Evolutionary conservation across 2,329 filamentous ascomycete species (phyloP).

Genomic region (Plectosphaerella plurivora): DNA sequence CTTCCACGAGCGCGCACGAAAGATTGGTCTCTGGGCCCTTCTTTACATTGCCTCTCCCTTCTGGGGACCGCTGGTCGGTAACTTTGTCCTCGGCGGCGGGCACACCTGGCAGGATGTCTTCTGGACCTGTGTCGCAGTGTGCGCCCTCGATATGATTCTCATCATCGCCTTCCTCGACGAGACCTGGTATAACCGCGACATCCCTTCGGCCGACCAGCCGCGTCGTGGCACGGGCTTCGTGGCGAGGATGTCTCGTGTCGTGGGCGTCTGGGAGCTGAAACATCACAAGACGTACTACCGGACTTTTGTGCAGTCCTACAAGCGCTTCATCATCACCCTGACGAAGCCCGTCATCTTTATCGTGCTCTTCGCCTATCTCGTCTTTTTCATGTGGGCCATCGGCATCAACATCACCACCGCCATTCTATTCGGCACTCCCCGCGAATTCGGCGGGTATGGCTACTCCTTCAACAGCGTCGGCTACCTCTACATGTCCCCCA

Average conservation of each 20-base stretch:
- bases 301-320: conserved; percentile 25
- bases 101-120: conserved; percentile 41
- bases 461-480: conserved; percentile 46
- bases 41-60: conserved; percentile 38
- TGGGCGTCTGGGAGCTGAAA: not conserved
- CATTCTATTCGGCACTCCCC: conserved; percentile 42
- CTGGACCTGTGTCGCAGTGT: conserved; percentile 40
- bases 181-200: conserved; percentile 43
- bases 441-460: conserved; percentile 26
- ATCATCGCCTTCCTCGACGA: conserved; percentile 39
- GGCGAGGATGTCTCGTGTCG: conserved; percentile 10
- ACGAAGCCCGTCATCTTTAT: conserved; percentile 31
- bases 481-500: conserved; percentile 54
- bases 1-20: conserved; percentile 50
- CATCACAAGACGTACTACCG: not conserved
- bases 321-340: conserved; percentile 31
- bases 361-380: conserved; percentile 20
- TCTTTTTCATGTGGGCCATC: conserved; percentile 44
- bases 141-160: conserved; percentile 29
- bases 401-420: conserved; percentile 53
- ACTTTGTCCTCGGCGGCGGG: conserved; percentile 41
- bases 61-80: conserved; percentile 37
- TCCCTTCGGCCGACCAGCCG: conserved; percentile 29
- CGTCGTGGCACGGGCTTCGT: conserved; percentile 18
- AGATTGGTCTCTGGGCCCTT: conserved; percentile 43